Base-by-base conservation (phyloP, 305 asterid species). In the Fraxinus angustifolia region DNA sequence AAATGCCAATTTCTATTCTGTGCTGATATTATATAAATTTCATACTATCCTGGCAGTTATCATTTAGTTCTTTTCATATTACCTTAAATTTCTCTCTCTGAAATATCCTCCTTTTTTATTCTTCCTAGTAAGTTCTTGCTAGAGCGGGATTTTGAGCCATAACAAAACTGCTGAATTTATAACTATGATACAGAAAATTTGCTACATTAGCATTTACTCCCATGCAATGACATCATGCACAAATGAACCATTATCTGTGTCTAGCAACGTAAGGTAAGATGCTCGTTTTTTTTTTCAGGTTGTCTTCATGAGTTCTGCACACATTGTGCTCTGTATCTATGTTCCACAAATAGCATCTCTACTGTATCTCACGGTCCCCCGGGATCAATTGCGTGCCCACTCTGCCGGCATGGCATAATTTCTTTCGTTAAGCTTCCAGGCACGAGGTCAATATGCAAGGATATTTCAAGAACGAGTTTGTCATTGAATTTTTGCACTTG, bases 301-400 rank as follows among this genome's bases (percentile, higher is more conserved):
- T 94, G 98, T 89, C 90, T 85, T 82, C 98, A 94, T 14, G 97
- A 94, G 87, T 92, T 92, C 87, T 94, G 98, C 91, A 92, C 94
- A n/a, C 90, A 81, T 8, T 94, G 98, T 79, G 98, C 97, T 6
- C 84, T 94, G 45, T 94, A 94, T 71, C 92, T 94, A 8, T 94
- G 98, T 79, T 94, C 98, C 33, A 89, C 95, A 31, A 89, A 82
- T 78, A 86, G 82, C 82, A 79, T 92, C 23, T 87, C 98, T 4
- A 85, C 85, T 0, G 84, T 34, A 14, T 81, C 86, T 68, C 91
- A 87, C 2, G 93, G 95, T 3, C 94, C 95, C 3, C 92, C 93
- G 1, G 98, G 98, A 23, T 92, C 97, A 65, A 91, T 94, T 50
- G 86, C 97, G 16, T 94, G 98, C 75, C 98, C 98, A 21, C 82